Evolutionary conservation across 1,284 basidiomycete genomes (phyloP), one percentile per base, ranked within the genome.

Genomic region (Exsudoporus floridanus): DNA sequence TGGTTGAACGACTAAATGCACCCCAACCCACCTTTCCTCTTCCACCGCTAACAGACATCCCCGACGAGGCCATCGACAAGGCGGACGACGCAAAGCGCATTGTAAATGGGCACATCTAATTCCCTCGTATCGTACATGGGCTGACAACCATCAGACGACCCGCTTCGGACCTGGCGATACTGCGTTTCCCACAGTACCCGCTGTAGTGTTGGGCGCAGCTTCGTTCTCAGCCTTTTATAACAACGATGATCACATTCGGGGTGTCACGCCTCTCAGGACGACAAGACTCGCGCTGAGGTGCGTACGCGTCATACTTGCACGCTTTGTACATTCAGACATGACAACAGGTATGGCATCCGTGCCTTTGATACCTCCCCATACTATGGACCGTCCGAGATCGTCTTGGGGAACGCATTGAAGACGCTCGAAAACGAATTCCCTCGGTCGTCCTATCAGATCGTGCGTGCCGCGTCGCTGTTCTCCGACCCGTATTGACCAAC

Each of bases 341-440:
- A 1, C 50, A 18, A 18, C 45, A 92, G 91, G 44, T 95, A 94
- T 71, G 95, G 94, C 18, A 88, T 98, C 56, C 81, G 77, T 43
- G 90, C 91, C 0, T 93, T 99, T 66, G 96, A 99, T 68, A 98
- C 96, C 1, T 81, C 88, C 14, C 78, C 88, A 7, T 92, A 87
- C 72, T 98, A 99, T 71, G 92, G 92, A 30, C 84, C 87, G 2
- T 97, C 94, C 4, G 95, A 98, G 73, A 83, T 90, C 55, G 80
- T 97, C 1, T 77, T 98, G 18, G 95, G 95, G 10, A 82, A 88
- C 43, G 82, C 83, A 4, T 75, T 95, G 23, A 72, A 81, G 45
- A 75, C 81, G 0, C 73, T 96, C 19, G 72, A 75, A 42, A 68
- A 72, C 47, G 87, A 92, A 63, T 94, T 88, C 64, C 92, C 92